Base-by-base conservation (phyloP, 1,284 basidiomycete species). In the Ustilago vetiveriae region DNA sequence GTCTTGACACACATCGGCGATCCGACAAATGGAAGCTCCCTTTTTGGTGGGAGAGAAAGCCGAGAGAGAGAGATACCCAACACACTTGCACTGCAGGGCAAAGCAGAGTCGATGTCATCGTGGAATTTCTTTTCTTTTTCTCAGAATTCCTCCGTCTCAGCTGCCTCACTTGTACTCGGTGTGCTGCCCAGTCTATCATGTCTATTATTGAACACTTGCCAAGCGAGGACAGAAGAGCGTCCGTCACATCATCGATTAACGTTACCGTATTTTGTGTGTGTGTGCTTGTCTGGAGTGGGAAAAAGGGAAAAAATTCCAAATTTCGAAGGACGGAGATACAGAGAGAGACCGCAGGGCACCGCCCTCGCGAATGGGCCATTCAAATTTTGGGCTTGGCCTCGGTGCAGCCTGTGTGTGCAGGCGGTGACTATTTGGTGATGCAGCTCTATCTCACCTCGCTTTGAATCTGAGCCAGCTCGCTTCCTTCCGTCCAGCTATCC, bases 1-100 rank as follows among this genome's bases (percentile, higher is more conserved):
- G 53, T 48, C 45, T 40, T 56, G n/a, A n/a, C n/a, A n/a, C n/a
- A n/a, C n/a, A n/a, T n/a, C 53, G 53, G 39, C 32, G 53, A 55
- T 55, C 27, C 22, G n/a, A 19, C 23, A 23, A n/a, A n/a, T n/a
- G n/a, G n/a, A n/a, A 21, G 36, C 33, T 32, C 22, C 5, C 7
- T 38, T 22, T 27, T 27, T 19, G 17, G 10, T n/a, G 33, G 33
- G 33, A 21, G 19, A 37, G 36, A 37, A 35, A 37, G 36, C 36
- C 36, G 36, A 37, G 13, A 19, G 8, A 6, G 36, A 10, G 32
- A n/a, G n/a, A n/a, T n/a, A n/a, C n/a, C n/a, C n/a, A n/a, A n/a
- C n/a, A n/a, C n/a, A n/a, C n/a, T n/a, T n/a, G n/a, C n/a, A n/a
- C n/a, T n/a, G n/a, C n/a, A n/a, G n/a, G n/a, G n/a, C n/a, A n/a